Base-by-base conservation (phyloP, 331 rosid species). In the Pyracantha coccinea region DNA sequence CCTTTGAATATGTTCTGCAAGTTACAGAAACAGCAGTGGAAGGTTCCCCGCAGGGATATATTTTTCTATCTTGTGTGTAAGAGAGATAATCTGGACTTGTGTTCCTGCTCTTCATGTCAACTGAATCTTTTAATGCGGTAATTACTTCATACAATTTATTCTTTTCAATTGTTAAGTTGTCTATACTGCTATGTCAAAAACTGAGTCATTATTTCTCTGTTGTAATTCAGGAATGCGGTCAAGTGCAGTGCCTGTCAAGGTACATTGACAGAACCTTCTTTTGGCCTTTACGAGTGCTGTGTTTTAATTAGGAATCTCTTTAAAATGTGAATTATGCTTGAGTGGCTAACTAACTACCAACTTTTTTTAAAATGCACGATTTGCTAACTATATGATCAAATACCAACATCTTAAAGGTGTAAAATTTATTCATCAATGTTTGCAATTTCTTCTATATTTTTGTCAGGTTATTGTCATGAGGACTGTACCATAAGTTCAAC, bases 181-280 rank as follows among this genome's bases (percentile, higher is more conserved):
- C 41, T 64, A 35, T 29, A 38, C 47, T 14, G 62, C 63, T 62
- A 71, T 75, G 61, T 58, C 41, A 52, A 17, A 19, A 7, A 64
- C 55, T 79, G 38, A 54, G 73, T 64, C 72, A 85, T 71, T 6
- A 61, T 66, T 71, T 77, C 24, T 78, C 45, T 83, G 24, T 50
- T 74, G 16, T 79, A 77, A 85, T 85, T 74, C 92, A 95, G 99
- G 89, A 78, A 78, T 81, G 93, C 92, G 13, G 72, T 76, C 79
- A 86, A 82, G 88, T 95, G 99, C 77, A 72, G 78, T 80, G 76
- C 86, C 55, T 95, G 99, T 80, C 89, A 88, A 92, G 99, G 99
- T 95, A 90, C 67, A 64, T 32, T 79, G 32, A 27, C 28, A 31
- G 23, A 53, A 74, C 69, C 45, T 74, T 21, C 71, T 38, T 68